phyloP scores from a whole-genome alignment of 164 flowering plant genomes.

The Warburgia ugandensis region DNA sequence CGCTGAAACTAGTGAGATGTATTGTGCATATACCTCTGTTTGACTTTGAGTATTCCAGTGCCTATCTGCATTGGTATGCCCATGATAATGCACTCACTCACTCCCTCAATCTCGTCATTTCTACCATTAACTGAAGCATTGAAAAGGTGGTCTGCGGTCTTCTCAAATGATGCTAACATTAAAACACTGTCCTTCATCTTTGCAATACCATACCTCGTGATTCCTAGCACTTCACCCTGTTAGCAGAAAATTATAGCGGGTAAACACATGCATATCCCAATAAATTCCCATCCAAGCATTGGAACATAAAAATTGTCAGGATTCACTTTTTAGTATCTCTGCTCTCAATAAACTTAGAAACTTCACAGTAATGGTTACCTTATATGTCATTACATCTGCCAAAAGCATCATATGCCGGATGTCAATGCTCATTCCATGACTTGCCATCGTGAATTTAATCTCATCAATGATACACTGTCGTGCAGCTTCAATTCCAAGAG shows the following conservation, averaged over 20 bases:
- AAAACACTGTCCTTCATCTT: constrained; percentile 64
- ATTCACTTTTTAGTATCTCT: not conserved
- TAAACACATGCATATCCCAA: not conserved
- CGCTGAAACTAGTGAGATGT: not conserved
- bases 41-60: constrained; percentile 79
- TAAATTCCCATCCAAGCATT: not conserved
- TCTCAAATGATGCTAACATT: constrained; percentile 90
- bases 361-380: constrained; percentile 29
- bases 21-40: constrained; percentile 43
- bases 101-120: constrained; percentile 74
- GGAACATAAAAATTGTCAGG: not conserved
- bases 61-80: constrained; percentile 89
- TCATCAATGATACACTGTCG: constrained; percentile 67
- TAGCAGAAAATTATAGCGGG: not conserved
- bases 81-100: constrained; percentile 91
- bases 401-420: constrained; percentile 96
- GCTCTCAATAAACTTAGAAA: not conserved
- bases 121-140: constrained; percentile 65
- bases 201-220: constrained; percentile 42
- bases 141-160: constrained; percentile 69
- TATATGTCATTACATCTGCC: constrained; percentile 86
- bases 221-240: constrained; percentile 74
- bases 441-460: constrained; percentile 61
- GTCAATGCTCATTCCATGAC: constrained; percentile 89
- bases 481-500: constrained; percentile 96